Conservation (phyloP, 331 rosid species). For the Stylosanthes scabra region DNA sequence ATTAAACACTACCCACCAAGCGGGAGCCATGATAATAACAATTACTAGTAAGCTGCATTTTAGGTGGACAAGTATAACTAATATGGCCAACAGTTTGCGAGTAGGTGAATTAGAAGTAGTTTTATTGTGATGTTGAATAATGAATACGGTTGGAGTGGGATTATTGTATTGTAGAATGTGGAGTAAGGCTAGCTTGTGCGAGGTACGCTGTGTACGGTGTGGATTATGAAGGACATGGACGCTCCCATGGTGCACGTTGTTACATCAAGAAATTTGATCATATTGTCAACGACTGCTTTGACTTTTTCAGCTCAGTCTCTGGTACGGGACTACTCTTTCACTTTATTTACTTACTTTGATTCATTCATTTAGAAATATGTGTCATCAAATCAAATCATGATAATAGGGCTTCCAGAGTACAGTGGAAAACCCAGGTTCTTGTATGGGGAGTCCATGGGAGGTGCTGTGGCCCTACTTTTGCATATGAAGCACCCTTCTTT, state of each 20-base stretch:
- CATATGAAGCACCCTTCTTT: conserved; percentile 70
- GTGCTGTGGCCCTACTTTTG: conserved; percentile 74
- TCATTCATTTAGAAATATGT: too few species aligned
- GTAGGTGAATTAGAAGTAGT: too few species aligned
- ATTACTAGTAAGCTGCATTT: background rate
- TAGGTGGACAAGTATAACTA: background rate
- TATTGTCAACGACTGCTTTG: conserved; percentile 70
- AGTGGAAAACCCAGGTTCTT: conserved; percentile 64
- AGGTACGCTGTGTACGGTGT: conserved; percentile 84
- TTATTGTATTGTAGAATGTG: conserved; percentile 58
- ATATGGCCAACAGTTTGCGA: background rate
- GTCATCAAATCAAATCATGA: too few species aligned
- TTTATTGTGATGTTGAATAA: too few species aligned
- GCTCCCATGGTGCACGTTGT: conserved; percentile 86
- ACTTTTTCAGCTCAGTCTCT: conserved; percentile 65
- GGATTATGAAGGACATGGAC: conserved; percentile 94
- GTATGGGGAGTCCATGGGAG: conserved; percentile 97
- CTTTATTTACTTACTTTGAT: background rate
- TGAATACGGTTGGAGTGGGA: background rate
- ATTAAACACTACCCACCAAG: background rate
- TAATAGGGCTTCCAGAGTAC: conserved; percentile 59
- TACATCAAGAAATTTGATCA: conserved; percentile 80
- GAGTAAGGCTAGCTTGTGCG: conserved; percentile 66
- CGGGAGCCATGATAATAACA: background rate
- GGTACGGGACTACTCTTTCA: conserved; percentile 48